These are phyloP conservation scores for Hypoxylon sp. DNA, from an alignment of 2,329 filamentous ascomycete genomes.

Conservation along the genomic window DNA sequence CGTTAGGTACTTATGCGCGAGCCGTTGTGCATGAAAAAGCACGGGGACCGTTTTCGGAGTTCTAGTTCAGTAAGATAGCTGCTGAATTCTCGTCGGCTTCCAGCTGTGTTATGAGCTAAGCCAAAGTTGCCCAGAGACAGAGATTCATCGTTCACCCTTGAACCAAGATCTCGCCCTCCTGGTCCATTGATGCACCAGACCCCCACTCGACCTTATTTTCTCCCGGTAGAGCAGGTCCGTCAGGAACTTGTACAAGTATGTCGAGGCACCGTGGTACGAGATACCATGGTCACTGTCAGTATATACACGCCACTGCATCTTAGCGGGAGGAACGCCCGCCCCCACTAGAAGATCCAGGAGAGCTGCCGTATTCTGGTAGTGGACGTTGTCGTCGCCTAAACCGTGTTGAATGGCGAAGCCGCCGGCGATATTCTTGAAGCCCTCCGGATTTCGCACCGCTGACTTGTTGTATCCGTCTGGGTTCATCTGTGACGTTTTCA, in stretches of 20 bases:
- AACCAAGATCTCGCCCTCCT: slow-evolving; percentile 41
- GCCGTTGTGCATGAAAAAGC: too few species aligned
- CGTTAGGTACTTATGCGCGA: too few species aligned
- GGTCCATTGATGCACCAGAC: slow-evolving; percentile 51
- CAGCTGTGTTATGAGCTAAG: too few species aligned
- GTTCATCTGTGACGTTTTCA: slow-evolving; percentile 74
- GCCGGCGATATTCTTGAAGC: slow-evolving; percentile 75
- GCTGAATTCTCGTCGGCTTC: too few species aligned
- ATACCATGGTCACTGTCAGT: slow-evolving; percentile 77
- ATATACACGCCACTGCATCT: slow-evolving; percentile 75
- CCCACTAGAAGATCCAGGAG: slow-evolving; percentile 74
- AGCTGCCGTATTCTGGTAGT: slow-evolving; percentile 76
- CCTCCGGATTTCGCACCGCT: slow-evolving; percentile 69
- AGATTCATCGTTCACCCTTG: background rate
- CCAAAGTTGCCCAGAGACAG: too few species aligned
- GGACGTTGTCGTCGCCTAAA: slow-evolving; percentile 79
- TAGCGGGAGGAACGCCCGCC: slow-evolving; percentile 70
- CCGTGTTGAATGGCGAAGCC: slow-evolving; percentile 76
- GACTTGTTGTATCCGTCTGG: slow-evolving; percentile 72
- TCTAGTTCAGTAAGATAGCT: too few species aligned
- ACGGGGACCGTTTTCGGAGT: too few species aligned
- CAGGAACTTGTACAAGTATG: slow-evolving; percentile 74
- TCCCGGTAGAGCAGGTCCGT: slow-evolving; percentile 73
- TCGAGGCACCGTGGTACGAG: slow-evolving; percentile 67
- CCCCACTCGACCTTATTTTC: slow-evolving; percentile 57